Evolutionary conservation across 768 basidiomycete genomes (phyloP).

Genomic region (Pisolithus microcarpus): DNA sequence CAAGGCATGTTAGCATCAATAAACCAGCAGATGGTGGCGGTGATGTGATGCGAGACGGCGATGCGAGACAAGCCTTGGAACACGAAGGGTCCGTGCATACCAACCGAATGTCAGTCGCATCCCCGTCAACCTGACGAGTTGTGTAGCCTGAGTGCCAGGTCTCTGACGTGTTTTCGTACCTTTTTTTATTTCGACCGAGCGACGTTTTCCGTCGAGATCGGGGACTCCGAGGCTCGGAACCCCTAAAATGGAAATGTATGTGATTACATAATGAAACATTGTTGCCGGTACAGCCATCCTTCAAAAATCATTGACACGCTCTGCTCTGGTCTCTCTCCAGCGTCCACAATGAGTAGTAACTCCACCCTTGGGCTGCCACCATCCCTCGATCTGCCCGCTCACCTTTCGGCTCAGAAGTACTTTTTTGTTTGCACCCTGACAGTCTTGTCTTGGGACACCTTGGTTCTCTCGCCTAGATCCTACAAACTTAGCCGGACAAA

Average conservation of each 20-base stretch:
- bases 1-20: no score
- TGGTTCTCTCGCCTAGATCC: conserved; percentile 74
- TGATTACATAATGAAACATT: conserved; percentile 1
- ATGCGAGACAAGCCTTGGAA: no score
- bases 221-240: not conserved
- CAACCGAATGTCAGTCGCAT: no score
- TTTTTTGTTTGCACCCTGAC: conserved; percentile 87
- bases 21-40: no score
- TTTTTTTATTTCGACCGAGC: no score
- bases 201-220: not conserved
- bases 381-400: conserved; percentile 68
- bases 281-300: not conserved
- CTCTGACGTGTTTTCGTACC: no score
- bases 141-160: no score
- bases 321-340: not conserved
- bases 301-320: conserved; percentile 2
- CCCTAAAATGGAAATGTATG: not conserved
- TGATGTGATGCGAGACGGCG: no score
- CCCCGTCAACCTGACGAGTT: no score
- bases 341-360: conserved; percentile 15
- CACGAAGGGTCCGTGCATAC: no score
- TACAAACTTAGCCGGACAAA: conserved; percentile 59
- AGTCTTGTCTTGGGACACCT: conserved; percentile 84
- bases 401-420: conserved; percentile 81
- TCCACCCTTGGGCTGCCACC: conserved; percentile 37